phyloP scores from a whole-genome alignment of 306 rosid genomes.

The Lathyrus aphaca region DNA sequence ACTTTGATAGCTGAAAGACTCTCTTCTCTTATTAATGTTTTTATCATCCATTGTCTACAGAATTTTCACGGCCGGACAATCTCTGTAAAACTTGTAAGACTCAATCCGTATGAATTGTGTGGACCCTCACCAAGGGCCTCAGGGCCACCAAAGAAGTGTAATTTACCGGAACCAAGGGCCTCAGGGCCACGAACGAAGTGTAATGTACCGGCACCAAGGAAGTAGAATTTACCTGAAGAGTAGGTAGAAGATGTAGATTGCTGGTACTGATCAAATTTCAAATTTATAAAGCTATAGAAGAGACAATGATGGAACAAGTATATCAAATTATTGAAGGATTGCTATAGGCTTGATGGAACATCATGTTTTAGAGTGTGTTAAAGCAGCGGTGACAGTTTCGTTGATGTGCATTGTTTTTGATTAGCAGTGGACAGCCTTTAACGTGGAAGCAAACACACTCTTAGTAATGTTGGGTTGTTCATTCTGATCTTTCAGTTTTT shows the following conservation, averaged over 20 bases:
- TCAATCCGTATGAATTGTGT: conserved; percentile 51
- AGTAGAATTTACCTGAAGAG: conserved; percentile 49
- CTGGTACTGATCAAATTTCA: conserved; percentile 72
- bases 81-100: conserved; percentile 71
- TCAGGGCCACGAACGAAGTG: conserved; percentile 73
- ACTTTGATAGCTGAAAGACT: not conserved
- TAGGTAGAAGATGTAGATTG: conserved; percentile 77
- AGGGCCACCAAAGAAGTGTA: conserved; percentile 74
- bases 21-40: conserved; percentile 20
- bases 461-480: conserved; percentile 5
- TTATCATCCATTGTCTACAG: conserved; percentile 41
- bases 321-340: conserved; percentile 12
- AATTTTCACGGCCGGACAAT: conserved; percentile 65
- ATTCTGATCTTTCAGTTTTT: conserved; percentile 9
- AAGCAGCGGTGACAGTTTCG: not conserved
- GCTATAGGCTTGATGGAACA: conserved; percentile 6
- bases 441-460: not conserved
- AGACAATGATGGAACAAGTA: conserved; percentile 24
- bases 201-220: conserved; percentile 61
- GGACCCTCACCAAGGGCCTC: conserved; percentile 56
- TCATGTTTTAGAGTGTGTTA: not conserved
- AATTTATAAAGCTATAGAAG: conserved; percentile 22
- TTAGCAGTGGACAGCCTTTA: too few relatives aligned
- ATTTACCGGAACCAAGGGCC: conserved; percentile 63
- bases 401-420: not conserved